Evolutionary conservation across 306 rosid species (phyloP).

Genomic region (Carpinus fangiana): DNA sequence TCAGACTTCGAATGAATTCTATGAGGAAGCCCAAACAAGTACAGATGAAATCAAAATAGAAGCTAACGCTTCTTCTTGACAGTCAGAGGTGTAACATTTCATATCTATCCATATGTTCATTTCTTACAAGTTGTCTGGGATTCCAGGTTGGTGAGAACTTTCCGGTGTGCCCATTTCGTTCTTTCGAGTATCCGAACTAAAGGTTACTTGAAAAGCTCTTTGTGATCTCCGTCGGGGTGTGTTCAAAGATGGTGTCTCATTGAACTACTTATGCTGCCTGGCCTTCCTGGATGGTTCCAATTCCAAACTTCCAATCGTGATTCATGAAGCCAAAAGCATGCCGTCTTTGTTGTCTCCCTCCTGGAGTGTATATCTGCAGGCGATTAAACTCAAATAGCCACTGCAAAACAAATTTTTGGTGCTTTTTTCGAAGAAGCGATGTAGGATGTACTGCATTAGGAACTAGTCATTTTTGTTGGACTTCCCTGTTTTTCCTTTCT

Average conservation of each 20-base stretch:
- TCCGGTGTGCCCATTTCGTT: not conserved
- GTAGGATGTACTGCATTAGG: not conserved
- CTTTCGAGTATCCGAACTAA: constrained; percentile 3
- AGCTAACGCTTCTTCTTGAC: constrained; percentile 18
- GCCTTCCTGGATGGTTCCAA: not conserved
- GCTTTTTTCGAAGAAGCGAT: not conserved
- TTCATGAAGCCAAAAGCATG: not conserved
- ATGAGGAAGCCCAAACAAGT: constrained; percentile 36
- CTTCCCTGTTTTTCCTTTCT: not conserved
- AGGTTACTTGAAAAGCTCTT: not conserved
- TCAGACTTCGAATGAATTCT: constrained; percentile 6
- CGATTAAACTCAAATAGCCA: not conserved
- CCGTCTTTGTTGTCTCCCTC: not conserved
- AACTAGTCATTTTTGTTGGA: not conserved
- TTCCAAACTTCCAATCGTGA: not conserved
- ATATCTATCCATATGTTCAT: not conserved
- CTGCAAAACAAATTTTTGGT: not conserved
- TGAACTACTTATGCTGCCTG: not conserved
- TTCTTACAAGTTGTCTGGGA: constrained; percentile 22
- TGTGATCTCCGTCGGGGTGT: not conserved
- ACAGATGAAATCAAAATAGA: constrained; percentile 25
- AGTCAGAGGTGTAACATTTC: not conserved
- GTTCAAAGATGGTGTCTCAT: not conserved
- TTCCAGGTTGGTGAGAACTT: constrained; percentile 11
- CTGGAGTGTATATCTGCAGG: not conserved